A percentile compares a stretch with the other conserved stretches of the same genome.
Conservation (phyloP, 2,329 filamentous ascomycete species). For the Colletotrichum costaricense region DNA sequence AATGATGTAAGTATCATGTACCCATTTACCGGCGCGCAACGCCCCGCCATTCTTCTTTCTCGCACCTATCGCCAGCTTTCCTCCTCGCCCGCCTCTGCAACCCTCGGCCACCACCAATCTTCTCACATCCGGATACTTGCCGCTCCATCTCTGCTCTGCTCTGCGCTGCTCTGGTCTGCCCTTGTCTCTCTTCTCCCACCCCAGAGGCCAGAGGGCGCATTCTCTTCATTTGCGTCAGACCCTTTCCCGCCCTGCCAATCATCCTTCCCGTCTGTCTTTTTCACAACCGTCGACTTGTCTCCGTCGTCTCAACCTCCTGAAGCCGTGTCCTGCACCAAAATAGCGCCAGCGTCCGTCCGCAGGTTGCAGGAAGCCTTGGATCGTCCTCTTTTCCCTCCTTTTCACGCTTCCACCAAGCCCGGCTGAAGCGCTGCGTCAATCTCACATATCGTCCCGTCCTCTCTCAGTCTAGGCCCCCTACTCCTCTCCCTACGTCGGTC, state of each 20-base stretch:
- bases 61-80: constrained; percentile 18
- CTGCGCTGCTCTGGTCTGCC: background rate
- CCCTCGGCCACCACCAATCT: background rate
- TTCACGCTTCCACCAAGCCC: constrained; percentile 8
- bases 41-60: background rate
- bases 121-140: background rate
- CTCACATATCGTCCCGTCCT: constrained; percentile 29
- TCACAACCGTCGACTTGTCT: constrained; percentile 13
- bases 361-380: constrained; percentile 8
- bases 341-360: constrained; percentile 31
- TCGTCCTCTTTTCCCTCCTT: background rate
- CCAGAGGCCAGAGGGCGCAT: background rate
- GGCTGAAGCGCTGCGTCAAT: constrained; percentile 21
- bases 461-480: background rate
- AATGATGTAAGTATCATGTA: background rate
- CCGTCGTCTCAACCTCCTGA: constrained; percentile 31
- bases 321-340: constrained; percentile 32
- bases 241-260: constrained; percentile 33
- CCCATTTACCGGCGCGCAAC: constrained; percentile 9
- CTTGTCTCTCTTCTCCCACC: background rate
- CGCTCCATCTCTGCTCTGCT: background rate
- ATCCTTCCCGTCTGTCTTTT: constrained; percentile 27
- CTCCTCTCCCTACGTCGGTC: constrained; percentile 30
- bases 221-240: constrained; percentile 26
- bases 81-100: constrained; percentile 1